Conservation (phyloP, 306 rosid species). For the Prunus salicina region DNA sequence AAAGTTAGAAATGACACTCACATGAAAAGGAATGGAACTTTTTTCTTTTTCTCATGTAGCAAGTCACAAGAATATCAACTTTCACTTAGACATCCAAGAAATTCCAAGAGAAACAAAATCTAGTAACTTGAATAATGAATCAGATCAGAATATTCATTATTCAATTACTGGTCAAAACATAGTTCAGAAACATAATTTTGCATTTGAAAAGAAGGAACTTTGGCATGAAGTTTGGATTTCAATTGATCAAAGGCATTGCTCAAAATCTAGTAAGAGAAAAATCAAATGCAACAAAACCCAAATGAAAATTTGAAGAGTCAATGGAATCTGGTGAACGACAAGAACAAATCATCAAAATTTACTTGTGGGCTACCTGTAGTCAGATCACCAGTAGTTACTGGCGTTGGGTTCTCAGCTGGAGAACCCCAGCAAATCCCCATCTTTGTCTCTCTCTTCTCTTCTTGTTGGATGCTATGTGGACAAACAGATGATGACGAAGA, state of each 20-base stretch:
- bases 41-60: constrained; percentile 1
- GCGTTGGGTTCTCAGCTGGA: constrained; percentile 30
- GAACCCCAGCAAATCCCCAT: constrained; percentile 94
- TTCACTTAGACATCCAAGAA: background rate
- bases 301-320: constrained; percentile 1
- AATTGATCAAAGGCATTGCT: background rate
- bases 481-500: background rate
- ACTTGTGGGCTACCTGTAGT: constrained; percentile 39
- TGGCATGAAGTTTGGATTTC: background rate
- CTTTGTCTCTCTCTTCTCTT: constrained; percentile 19
- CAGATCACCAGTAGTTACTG: constrained; percentile 44
- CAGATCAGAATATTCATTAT: background rate
- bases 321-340: background rate
- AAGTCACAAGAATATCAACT: constrained; percentile 1
- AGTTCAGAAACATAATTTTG: background rate
- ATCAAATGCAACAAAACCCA: constrained; percentile 10
- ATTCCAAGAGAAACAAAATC: background rate
- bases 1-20: background rate
- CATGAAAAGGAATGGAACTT: background rate
- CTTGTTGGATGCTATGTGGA: background rate
- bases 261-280: background rate
- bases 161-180: constrained; percentile 4
- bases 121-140: background rate
- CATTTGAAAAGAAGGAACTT: background rate
- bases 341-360: background rate